Evolutionary conservation across 768 basidiomycete genomes (phyloP), one percentile per base, ranked within the genome.

Genomic region (Thelephora aurantiotincta): DNA sequence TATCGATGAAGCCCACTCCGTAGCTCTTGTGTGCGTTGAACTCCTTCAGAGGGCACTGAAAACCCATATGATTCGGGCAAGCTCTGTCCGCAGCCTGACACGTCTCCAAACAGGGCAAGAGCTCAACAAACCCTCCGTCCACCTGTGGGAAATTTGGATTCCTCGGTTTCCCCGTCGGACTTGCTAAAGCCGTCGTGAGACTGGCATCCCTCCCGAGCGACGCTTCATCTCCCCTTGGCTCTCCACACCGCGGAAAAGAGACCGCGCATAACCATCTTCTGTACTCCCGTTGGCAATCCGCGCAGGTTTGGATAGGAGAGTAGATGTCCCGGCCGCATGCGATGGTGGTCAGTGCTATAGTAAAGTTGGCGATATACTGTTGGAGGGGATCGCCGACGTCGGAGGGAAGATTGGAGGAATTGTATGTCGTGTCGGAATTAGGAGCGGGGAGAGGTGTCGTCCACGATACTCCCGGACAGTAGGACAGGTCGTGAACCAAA

Each of bases 251-350:
- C 12, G 85, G 76, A 56, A 93, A 72, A 7, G 79, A 76, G 13
- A 81, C 64, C 18, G 75, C 60, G 62, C 90, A 93, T 33, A 85
- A 71, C 87, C 87, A 93, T 33, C 65, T 68, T 33, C 82, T 73
- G 59, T 92, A 93, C 19, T 75, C 77, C 18, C 61, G 61, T 52
- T 80, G 74, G 55, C 89, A 92, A 59, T 85, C 80, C 12, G 73
- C 69, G 57, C 90, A 93, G 3, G 77, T 75, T 22, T 84, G 75
- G 18, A 90, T 61, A 0, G 83, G 82, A 5, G 85, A 89, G 64
- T 89, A 93, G 47, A 68, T 57, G 57, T 90, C 87, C 23, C 84
- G 73, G 14, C 85, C 84, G 58, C 90, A 92, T 1, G 86, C 74
- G 51, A 80, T 76, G 2, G 82, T 83, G 30, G 73, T 70, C 7